Conservation (phyloP, 768 basidiomycete genomes). For the Nevesoporus exiguus region DNA sequence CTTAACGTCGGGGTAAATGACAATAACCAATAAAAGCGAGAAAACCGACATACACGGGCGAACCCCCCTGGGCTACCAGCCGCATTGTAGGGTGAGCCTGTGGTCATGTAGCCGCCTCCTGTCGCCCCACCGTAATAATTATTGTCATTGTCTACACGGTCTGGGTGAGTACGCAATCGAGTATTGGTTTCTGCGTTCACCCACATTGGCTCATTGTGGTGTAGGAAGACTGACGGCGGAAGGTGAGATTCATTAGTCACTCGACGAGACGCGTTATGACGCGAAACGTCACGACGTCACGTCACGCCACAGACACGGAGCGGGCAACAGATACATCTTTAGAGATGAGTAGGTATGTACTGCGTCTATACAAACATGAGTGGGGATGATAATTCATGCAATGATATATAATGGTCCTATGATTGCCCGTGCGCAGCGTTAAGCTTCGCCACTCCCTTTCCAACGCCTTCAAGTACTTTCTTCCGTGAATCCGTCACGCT, state of each 20-base stretch:
- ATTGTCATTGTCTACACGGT: constrained; percentile 28
- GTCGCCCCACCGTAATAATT: constrained; percentile 42
- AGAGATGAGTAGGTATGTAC: background rate
- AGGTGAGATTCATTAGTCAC: constrained; percentile 1
- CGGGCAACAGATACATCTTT: background rate
- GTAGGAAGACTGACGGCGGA: constrained; percentile 1
- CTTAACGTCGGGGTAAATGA: constrained; percentile 21
- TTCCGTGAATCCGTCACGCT: constrained; percentile 66
- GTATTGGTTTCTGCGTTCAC: background rate
- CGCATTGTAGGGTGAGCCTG: constrained; percentile 57
- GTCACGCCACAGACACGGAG: constrained; percentile 14
- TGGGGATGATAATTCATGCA: constrained; percentile 18
- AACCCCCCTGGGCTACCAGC: constrained; percentile 59
- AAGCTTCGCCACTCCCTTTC: constrained; percentile 63
- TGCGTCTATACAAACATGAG: constrained; percentile 29
- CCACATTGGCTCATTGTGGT: constrained; percentile 45
- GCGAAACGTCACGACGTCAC: constrained; percentile 25
- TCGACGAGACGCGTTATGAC: constrained; percentile 25
- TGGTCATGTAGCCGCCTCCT: constrained; percentile 57
- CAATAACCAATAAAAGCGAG: background rate
- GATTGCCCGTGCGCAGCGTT: constrained; percentile 37
- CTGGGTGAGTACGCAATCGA: constrained; percentile 4
- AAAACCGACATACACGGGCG: constrained; percentile 35
- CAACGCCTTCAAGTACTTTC: constrained; percentile 67
- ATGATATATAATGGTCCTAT: constrained; percentile 9